Evolutionary conservation across 257 asterid genomes (phyloP), one percentile per base, ranked within the genome.

Genomic region (Craterostigma plantagineum): DNA sequence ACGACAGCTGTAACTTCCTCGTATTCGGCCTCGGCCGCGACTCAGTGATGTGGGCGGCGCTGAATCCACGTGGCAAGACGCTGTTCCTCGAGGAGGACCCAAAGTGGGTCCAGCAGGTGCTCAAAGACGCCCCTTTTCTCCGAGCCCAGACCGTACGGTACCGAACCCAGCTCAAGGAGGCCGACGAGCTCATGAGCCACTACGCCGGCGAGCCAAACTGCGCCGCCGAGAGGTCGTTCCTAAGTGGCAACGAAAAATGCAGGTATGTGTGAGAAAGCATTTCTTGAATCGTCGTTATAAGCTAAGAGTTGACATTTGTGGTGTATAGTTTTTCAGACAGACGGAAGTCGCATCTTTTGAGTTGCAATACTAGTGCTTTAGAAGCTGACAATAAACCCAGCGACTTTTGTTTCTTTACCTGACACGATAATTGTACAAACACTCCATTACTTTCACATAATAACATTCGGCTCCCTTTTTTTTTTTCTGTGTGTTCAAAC

Each of bases 21-120:
- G 85, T 86, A 4, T 86, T 78, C 53, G 95, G 97, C 16, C 68
- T 86, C 12, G 97, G 95, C 7, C 77, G 60, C 18, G 95, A 81
- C 36, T 86, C 97, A 0, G 64, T 78, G 11, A 86, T 81, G 95
- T 86, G 97, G 95, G 70, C 79, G 10, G 58, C 78, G 4, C 56
- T 78, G 12, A 86, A 86, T 23, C 55, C 84, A 9, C 68, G 71
- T 38, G 97, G 97, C 52, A 64, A 40, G 45, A 86, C 95, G 13
- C 37, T 76, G 6, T 86, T 86, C 70, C 72, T 86, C 11, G 97
- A 86, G 60, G 97, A 86, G 59, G 84, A 71, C 41, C 82, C 80
- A 0, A 57, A 57, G 53, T 81, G 94, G 95, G 71, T 76, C 49
- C 52, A 64, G 33, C 65, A 73, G 0, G 75, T 87, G 27, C 42